Evolutionary conservation across 495 filamentous ascomycete genomes (phyloP), one percentile per base, ranked within the genome.

Genomic region (Pyrenula aspistea): DNA sequence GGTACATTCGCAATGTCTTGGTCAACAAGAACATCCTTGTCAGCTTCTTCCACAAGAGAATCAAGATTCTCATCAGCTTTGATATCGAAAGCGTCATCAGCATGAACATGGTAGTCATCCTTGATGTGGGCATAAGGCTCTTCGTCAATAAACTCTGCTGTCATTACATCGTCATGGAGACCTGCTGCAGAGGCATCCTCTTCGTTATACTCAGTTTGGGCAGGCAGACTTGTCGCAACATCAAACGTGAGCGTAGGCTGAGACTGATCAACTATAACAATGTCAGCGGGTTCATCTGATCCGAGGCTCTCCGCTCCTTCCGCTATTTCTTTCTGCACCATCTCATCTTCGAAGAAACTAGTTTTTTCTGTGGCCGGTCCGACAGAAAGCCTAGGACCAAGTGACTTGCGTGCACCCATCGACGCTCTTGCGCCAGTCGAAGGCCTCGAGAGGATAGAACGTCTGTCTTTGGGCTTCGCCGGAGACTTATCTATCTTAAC

Each of bases 261-360:
- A n/a, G n/a, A n/a, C 15, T 42, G 31, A 42, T 42, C 31, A 15
- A 42, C 8, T 8, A 15, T 15, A 42, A 42, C 15, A 42, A 42
- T 42, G 31, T 42, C 31, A 4, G 15, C 15, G 31, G 31, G 8
- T 4, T 42, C 15, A 42, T 42, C 15, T 42, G 31, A 42, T 20
- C 61, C 62, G 1, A 58, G 25, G 12, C 64, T 57, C 10, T 61
- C 61, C 0, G 53, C 59, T 25, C 55, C 24, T 15, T 62, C 51
- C 1, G 57, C 63, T 0, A 65, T 49, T 42, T 64, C 65, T 2
- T 68, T 61, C 23, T 72, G 67, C 25, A 57, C 65, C 78, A 83
- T 83, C 57, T 77, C 81, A 53, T 83, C 77, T 4, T 83, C 80
- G 53, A 83, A 82, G 62, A 76, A 82, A 21, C 69, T 69, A 48